Conservation (phyloP, 805 yeast species). For the Pichia deserticola region DNA sequence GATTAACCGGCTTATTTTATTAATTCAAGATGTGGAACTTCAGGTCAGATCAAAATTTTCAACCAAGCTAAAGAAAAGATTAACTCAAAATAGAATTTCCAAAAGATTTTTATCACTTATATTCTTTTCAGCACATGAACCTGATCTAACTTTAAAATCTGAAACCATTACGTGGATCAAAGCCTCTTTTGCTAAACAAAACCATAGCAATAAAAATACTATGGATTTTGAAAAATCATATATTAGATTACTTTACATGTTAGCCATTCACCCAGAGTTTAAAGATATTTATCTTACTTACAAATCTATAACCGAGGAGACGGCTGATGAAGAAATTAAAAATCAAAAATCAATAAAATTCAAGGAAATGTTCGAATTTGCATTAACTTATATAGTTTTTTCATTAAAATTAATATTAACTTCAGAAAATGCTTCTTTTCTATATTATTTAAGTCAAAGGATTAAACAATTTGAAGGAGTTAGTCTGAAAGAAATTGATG, state of each 20-base stretch:
- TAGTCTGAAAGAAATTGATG: conserved; percentile 29
- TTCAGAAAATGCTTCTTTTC: conserved; percentile 59
- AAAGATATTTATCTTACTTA: conserved; percentile 28
- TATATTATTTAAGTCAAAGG: conserved; percentile 71
- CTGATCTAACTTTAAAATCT: conserved; percentile 40
- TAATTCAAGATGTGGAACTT: conserved; percentile 61
- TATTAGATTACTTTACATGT: conserved; percentile 57
- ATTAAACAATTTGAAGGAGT: conserved; percentile 72
- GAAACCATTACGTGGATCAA: conserved; percentile 64
- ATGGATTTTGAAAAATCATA: conserved; percentile 59
- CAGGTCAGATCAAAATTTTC: conserved; percentile 50
- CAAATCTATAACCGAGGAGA: conserved; percentile 2
- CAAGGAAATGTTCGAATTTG: conserved; percentile 36
- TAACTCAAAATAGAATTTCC: conserved; percentile 48
- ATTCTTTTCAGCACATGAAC: conserved; percentile 74
- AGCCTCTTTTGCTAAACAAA: conserved; percentile 41
- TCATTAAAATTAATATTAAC: conserved; percentile 54
- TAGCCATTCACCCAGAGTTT: conserved; percentile 72
- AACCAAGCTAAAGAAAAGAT: conserved; percentile 39
- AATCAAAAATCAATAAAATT: neutral
- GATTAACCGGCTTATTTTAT: conserved; percentile 44
- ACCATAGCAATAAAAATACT: conserved; percentile 27
- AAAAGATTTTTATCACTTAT: conserved; percentile 60
- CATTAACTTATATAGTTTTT: conserved; percentile 52
- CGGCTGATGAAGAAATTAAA: conserved; percentile 8